These are phyloP conservation scores for Trichoderma endophyticum DNA, from an alignment of 2,329 filamentous ascomycete genomes.

Conservation along the genomic window DNA sequence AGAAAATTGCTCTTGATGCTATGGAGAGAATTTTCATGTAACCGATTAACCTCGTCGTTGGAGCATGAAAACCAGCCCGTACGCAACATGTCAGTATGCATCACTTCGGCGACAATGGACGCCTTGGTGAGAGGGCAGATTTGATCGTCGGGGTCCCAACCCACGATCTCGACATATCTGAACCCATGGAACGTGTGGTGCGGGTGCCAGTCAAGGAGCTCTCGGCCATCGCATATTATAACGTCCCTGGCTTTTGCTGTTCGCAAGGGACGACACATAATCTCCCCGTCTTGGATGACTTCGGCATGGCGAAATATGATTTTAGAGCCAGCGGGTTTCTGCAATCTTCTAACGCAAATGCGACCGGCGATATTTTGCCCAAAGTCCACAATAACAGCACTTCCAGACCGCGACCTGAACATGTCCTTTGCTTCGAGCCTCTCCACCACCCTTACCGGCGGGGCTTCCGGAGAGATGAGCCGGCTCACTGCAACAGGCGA, in stretches of 20 bases:
- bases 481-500: background rate
- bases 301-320: background rate
- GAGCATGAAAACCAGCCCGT: background rate
- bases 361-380: background rate
- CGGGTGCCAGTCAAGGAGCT: background rate
- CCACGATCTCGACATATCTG: background rate
- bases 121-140: background rate
- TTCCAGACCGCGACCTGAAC: background rate
- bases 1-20: background rate
- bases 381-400: background rate
- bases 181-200: background rate
- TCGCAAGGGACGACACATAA: background rate
- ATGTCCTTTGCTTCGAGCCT: background rate
- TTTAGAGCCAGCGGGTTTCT: background rate
- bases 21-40: background rate
- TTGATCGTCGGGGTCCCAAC: background rate
- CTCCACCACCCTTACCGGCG: background rate
- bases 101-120: background rate
- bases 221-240: background rate
- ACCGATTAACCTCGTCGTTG: background rate
- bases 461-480: background rate
- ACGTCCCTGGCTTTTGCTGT: background rate
- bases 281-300: background rate
- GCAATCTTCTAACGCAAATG: background rate
- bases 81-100: background rate